These are phyloP conservation scores for Cryphonectria carpinicola DNA, from an alignment of 2,329 filamentous ascomycete species.

Conservation along the genomic window DNA sequence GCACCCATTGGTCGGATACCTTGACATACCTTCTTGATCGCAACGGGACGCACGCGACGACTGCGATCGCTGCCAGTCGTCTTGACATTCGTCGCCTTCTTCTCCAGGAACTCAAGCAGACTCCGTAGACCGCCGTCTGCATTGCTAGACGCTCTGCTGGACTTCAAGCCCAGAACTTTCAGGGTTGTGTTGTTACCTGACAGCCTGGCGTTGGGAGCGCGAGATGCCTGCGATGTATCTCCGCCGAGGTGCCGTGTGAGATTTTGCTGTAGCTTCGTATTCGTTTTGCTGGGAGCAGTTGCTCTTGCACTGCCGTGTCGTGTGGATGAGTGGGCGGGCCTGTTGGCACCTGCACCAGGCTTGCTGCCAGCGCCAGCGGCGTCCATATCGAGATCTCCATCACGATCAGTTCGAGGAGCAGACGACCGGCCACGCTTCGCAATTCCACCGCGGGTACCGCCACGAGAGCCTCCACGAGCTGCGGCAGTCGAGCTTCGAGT, in stretches of 20 bases:
- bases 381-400: slow-evolving; percentile 66
- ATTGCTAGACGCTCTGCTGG: slow-evolving; percentile 70
- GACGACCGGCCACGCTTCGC: slow-evolving; percentile 50
- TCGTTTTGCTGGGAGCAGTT: slow-evolving; percentile 28
- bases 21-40: slow-evolving; percentile 78
- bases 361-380: slow-evolving; percentile 13
- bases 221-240: slow-evolving; percentile 35
- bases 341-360: slow-evolving; percentile 41
- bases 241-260: slow-evolving; percentile 38
- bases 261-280: slow-evolving; percentile 32
- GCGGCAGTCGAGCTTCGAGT: slow-evolving; percentile 23
- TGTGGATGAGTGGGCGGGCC: slow-evolving; percentile 27
- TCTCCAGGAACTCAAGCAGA: slow-evolving; percentile 70
- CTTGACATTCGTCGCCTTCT: slow-evolving; percentile 57
- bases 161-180: slow-evolving; percentile 64
- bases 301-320: slow-evolving; percentile 27
- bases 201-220: slow-evolving; percentile 32
- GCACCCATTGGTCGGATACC: slow-evolving; percentile 47
- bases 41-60: slow-evolving; percentile 59
- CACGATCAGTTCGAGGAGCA: slow-evolving; percentile 49
- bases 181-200: slow-evolving; percentile 43
- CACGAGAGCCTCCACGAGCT: slow-evolving; percentile 14
- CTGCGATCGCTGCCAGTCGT: slow-evolving; percentile 34
- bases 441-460: slow-evolving; percentile 51
- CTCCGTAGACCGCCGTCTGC: slow-evolving; percentile 68